Conservation (phyloP, 495 filamentous ascomycete species). For the Jackrogersella multiformis region DNA sequence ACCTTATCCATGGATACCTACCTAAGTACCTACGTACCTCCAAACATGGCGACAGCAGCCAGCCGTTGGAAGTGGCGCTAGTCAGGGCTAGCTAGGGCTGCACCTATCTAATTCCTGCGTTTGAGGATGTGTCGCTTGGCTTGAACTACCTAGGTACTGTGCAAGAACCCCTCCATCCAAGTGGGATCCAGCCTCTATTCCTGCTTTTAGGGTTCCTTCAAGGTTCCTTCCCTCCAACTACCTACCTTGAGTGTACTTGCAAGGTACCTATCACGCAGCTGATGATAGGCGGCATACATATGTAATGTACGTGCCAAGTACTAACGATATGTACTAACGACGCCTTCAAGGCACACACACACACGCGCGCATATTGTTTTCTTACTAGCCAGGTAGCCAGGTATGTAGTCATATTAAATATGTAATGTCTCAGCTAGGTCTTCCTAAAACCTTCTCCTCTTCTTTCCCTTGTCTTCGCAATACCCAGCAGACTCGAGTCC, state of each 20-base stretch:
- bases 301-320: constrained; percentile 34
- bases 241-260: constrained; percentile 17
- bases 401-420: constrained; percentile 39
- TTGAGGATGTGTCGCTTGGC: too few species aligned
- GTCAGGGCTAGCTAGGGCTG: constrained; percentile 15
- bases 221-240: neutral
- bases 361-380: constrained; percentile 9
- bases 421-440: constrained; percentile 29
- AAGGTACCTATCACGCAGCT: constrained; percentile 27
- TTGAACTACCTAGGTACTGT: neutral
- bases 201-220: constrained; percentile 1
- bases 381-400: too few species aligned
- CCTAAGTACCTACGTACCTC: too few species aligned
- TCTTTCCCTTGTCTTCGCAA: constrained; percentile 1
- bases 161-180: constrained; percentile 4
- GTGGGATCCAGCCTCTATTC: neutral
- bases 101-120: constrained; percentile 5
- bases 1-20: too few species aligned
- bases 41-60: constrained; percentile 21
- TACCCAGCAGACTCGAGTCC: constrained; percentile 1
- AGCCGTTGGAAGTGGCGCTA: constrained; percentile 24
- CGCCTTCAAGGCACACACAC: constrained; percentile 23
- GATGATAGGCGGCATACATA: constrained; percentile 18
- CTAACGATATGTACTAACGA: constrained; percentile 7
- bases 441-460: constrained; percentile 21